These are phyloP conservation scores for Saksenaea oblongispora DNA, from an alignment of 371 early-diverging fungal genomes.

Conservation along the genomic window DNA sequence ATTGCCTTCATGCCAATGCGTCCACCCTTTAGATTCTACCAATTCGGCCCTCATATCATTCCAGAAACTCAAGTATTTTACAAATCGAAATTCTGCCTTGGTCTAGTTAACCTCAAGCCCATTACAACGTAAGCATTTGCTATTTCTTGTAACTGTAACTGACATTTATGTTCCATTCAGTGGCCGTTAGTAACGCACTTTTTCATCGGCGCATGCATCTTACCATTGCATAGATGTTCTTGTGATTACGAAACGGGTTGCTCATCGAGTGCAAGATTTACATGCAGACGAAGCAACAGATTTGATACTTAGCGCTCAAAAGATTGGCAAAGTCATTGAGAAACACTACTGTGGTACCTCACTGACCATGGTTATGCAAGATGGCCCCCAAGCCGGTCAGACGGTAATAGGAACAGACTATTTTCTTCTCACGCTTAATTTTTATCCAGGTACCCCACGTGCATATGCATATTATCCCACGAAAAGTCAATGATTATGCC, in stretches of 20 bases:
- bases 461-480: constrained; percentile 94
- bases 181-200: constrained; percentile 23
- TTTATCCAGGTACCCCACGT: constrained; percentile 73
- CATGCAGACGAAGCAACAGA: constrained; percentile 77
- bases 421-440: not conserved
- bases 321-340: constrained; percentile 77
- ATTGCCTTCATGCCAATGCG: not conserved
- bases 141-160: not conserved
- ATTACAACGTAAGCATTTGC: constrained; percentile 64
- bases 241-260: constrained; percentile 70
- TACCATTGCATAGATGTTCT: constrained; percentile 71
- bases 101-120: constrained; percentile 90
- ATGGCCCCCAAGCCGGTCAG: constrained; percentile 90
- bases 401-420: constrained; percentile 58
- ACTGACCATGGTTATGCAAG: constrained; percentile 79
- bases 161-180: constrained; percentile 1
- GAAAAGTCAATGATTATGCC: constrained; percentile 77
- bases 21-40: constrained; percentile 14
- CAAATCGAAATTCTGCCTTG: constrained; percentile 67
- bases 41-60: constrained; percentile 71
- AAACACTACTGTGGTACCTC: constrained; percentile 67
- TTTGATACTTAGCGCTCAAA: constrained; percentile 78
- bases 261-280: constrained; percentile 73
- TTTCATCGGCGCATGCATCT: not conserved
- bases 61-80: constrained; percentile 72